Base-by-base conservation (phyloP, 805 yeast species). In the Candida succiphila region DNA sequence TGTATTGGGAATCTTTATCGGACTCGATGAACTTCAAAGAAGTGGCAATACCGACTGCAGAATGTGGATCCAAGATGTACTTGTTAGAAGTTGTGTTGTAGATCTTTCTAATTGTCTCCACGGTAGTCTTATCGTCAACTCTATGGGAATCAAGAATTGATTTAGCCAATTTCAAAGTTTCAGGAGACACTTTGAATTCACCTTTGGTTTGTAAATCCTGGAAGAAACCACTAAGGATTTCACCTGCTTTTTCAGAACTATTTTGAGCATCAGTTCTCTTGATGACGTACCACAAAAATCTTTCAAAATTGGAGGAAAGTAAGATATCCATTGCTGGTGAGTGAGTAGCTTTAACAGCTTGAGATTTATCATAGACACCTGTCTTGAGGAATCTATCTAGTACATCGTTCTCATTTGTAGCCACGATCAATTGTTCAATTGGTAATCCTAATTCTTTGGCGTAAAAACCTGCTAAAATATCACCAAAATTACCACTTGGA, bases 251-350 rank as follows among this genome's bases (percentile, higher is more conserved):
- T 29, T 50, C 48, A 40, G 75, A 70, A 45, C 77, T 77, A 38
- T 71, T 67, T 25, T 54, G 59, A 17, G 80, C 75, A 27, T 69
- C 65, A 36, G 80, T 69, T 48, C 82, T 79, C 55, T 88, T 76
- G 19, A 88, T 83, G 54, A 88, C 72, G 54, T 84, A 87, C 98
- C 98, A 92, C 45, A 92, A 67, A 54, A 88, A 75, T 61, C 99
- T 81, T 67, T 92, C 99, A 52, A 92, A 92, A 61, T 92, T 92
- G 19, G 95, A 83, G 14, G 96, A 86, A 37, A 92, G 85, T 48
- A 86, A 72, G 50, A 92, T 92, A 59, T 92, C 99, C 99, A 92
- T 92, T 29, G 99, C 99, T 42, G 99, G 99, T 2, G 96, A 85
- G 48, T 78, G 65, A 10, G 97, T 88, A 23, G 89, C 87, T 53